Evolutionary conservation across 192 early-diverging fungal species (phyloP).

Genomic region (Coemansia sp.): DNA sequence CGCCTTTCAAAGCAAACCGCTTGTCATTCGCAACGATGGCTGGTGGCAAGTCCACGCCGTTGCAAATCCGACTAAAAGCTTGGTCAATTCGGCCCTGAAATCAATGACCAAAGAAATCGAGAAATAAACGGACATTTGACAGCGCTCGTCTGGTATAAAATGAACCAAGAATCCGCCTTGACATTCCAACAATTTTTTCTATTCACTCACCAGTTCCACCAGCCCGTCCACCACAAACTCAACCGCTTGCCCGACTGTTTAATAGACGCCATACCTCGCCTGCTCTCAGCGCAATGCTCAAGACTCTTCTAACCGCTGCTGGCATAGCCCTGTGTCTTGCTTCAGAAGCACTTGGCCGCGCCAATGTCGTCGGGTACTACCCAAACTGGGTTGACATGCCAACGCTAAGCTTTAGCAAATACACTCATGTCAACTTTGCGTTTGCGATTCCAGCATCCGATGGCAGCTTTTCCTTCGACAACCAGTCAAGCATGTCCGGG

Average conservation of each 20-base stretch:
- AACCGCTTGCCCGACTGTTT: too few species aligned
- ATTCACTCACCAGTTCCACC: constrained; percentile 6
- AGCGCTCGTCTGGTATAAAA: background rate
- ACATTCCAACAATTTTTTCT: constrained; percentile 3
- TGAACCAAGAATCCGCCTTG: background rate
- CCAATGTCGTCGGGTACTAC: constrained; percentile 18
- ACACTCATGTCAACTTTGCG: constrained; percentile 61
- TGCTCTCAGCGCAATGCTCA: background rate
- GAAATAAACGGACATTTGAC: too few species aligned
- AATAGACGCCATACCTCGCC: too few species aligned
- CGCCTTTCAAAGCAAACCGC: too few species aligned
- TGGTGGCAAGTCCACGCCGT: too few species aligned
- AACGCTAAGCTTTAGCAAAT: constrained; percentile 23
- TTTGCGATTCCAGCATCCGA: constrained; percentile 47
- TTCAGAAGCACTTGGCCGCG: background rate
- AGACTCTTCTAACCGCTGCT: constrained; percentile 7
- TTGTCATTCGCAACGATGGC: too few species aligned
- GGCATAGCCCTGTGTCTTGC: constrained; percentile 9
- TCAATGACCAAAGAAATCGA: too few species aligned
- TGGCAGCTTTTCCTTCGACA: constrained; percentile 19
- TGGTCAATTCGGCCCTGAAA: too few species aligned
- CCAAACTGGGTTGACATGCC: constrained; percentile 35
- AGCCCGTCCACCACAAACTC: background rate
- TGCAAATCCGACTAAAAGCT: too few species aligned
- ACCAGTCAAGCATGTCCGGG: constrained; percentile 10